A percentile compares a stretch with the other conserved stretches of the same genome.
Evolutionary conservation across 108 stramenopile species (phyloP).

Genomic region (Bacterosira constricta): DNA sequence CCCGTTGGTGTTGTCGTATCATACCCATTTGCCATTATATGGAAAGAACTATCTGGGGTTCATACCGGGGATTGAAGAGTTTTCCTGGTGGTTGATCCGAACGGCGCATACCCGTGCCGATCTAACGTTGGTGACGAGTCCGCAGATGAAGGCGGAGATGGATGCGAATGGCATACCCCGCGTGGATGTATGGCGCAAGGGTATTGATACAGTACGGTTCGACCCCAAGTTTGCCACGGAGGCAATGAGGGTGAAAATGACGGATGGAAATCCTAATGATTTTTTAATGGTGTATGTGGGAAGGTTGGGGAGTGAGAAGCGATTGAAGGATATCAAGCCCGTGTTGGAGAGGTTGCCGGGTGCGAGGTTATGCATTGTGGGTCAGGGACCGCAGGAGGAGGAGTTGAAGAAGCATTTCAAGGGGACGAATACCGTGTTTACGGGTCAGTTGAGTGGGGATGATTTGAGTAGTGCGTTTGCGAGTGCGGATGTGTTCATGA

Average conservation of each 20-base stretch:
- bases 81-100: conserved; percentile 77
- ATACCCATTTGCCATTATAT: conserved; percentile 95
- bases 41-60: conserved; percentile 84
- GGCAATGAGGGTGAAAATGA: conserved; percentile 79
- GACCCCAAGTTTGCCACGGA: conserved; percentile 74
- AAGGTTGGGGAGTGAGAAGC: conserved; percentile 88
- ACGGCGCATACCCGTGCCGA: conserved; percentile 89
- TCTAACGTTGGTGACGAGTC: conserved; percentile 91
- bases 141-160: conserved; percentile 91
- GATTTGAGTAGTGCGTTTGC: conserved; percentile 65
- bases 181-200: conserved; percentile 95
- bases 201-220: conserved; percentile 93
- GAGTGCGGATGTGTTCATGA: conserved; percentile 77
- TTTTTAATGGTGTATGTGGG: conserved; percentile 93
- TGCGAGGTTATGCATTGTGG: conserved; percentile 61
- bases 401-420: conserved; percentile 58
- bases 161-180: conserved; percentile 82
- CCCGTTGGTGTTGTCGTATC: conserved; percentile 89
- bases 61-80: conserved; percentile 79
- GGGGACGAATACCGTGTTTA: conserved; percentile 64
- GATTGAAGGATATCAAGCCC: conserved; percentile 68
- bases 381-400: conserved; percentile 63
- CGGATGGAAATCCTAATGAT: conserved; percentile 84
- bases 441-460: conserved; percentile 66
- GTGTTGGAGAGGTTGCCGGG: conserved; percentile 82